Evolutionary conservation across 1,284 basidiomycete genomes (phyloP).

Genomic region (Stygiomarasmius scandens): DNA sequence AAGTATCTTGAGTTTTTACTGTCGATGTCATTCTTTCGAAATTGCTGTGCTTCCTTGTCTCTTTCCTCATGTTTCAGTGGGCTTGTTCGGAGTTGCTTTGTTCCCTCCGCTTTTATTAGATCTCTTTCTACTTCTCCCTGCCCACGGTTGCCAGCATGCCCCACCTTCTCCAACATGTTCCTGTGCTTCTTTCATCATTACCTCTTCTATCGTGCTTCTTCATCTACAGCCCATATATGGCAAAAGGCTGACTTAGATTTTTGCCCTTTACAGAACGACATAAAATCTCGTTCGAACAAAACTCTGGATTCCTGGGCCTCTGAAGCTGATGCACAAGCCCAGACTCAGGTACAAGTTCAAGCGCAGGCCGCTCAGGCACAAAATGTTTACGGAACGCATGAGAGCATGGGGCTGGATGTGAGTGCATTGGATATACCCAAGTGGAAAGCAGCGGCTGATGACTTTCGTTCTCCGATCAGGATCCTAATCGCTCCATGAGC

Average conservation of each 20-base stretch:
- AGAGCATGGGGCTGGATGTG: slow-evolving; percentile 55
- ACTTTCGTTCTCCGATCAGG: slow-evolving; percentile 34
- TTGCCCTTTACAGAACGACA: slow-evolving; percentile 21
- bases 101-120: neutral
- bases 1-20: neutral
- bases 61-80: neutral
- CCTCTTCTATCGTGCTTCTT: slow-evolving; percentile 2
- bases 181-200: neutral
- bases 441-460: neutral
- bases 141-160: neutral
- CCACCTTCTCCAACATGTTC: neutral
- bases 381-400: slow-evolving; percentile 44
- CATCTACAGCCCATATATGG: neutral
- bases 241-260: neutral
- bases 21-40: neutral
- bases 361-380: slow-evolving; percentile 39
- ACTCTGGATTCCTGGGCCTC: slow-evolving; percentile 22
- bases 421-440: slow-evolving; percentile 14
- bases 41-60: neutral
- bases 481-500: slow-evolving; percentile 40
- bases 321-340: slow-evolving; percentile 16
- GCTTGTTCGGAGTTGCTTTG: neutral
- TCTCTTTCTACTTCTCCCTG: neutral
- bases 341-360: slow-evolving; percentile 34
- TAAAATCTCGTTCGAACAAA: slow-evolving; percentile 16